These are phyloP conservation scores for Isabelozyma pseudorhagii DNA, from an alignment of 805 yeast species.

Conservation along the genomic window DNA sequence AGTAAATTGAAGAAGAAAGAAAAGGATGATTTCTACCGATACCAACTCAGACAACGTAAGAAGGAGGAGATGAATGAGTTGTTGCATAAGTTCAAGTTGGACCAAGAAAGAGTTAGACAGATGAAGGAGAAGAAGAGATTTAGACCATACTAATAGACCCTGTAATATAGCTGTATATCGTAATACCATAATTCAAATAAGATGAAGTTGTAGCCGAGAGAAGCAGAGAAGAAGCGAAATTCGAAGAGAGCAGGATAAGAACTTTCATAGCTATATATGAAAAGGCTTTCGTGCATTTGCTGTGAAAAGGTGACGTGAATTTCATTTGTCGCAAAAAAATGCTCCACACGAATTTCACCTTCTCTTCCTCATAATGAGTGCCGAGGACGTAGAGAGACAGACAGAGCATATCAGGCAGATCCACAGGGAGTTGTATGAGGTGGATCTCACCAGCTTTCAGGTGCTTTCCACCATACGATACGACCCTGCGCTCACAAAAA, in stretches of 20 bases:
- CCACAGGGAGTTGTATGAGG: conserved; percentile 7
- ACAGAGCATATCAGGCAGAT: background rate
- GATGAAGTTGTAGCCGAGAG: background rate
- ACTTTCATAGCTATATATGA: no score
- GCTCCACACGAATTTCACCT: background rate
- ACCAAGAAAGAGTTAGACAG: conserved; percentile 77
- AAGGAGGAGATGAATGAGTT: conserved; percentile 89
- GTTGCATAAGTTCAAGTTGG: conserved; percentile 79
- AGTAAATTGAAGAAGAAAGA: conserved; percentile 66
- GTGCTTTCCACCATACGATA: conserved; percentile 71
- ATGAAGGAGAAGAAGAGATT: conserved; percentile 82
- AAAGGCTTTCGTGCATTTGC: no score
- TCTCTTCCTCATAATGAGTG: background rate
- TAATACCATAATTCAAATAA: background rate
- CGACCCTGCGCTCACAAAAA: conserved; percentile 53
- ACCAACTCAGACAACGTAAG: conserved; percentile 92
- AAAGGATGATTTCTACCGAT: conserved; percentile 89
- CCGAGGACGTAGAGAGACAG: background rate
- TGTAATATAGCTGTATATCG: background rate
- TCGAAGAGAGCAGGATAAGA: no score
- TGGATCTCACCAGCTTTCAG: conserved; percentile 39
- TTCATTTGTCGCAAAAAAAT: background rate
- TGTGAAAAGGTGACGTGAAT: background rate
- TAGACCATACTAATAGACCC: conserved; percentile 61
- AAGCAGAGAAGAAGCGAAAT: background rate